Conservation (phyloP, 805 yeast genomes). For the Lipomyces lipofer region DNA sequence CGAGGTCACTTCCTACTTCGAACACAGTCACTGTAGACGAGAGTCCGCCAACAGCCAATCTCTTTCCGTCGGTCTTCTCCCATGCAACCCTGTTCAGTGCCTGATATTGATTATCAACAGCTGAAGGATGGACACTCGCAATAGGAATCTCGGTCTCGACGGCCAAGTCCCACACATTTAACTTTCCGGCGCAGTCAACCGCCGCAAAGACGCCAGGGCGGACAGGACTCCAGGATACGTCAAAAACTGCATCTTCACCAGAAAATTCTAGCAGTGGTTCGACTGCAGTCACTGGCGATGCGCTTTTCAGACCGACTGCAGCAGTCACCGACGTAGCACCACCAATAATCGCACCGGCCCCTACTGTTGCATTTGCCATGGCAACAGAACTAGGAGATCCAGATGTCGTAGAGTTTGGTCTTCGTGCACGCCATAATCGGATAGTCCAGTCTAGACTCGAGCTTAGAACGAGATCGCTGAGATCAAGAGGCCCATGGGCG, state of each 20-base stretch:
- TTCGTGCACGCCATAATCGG: conserved; percentile 38
- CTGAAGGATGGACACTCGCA: conserved; percentile 28
- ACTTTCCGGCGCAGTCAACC: conserved; percentile 39
- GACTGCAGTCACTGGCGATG: conserved; percentile 6
- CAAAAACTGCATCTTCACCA: conserved; percentile 40
- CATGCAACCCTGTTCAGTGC: conserved; percentile 40
- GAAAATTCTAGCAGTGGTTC: conserved; percentile 34
- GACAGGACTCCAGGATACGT: conserved; percentile 43
- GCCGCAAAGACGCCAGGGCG: conserved; percentile 41
- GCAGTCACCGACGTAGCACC: neutral
- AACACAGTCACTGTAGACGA: conserved; percentile 39
- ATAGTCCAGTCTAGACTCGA: conserved; percentile 44
- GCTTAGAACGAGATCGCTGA: conserved; percentile 37
- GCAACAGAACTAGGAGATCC: too few species aligned
- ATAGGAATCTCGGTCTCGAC: conserved; percentile 38
- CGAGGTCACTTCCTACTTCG: conserved; percentile 32
- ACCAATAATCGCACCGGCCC: neutral
- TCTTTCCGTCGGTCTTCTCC: conserved; percentile 34
- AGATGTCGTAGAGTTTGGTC: conserved; percentile 6
- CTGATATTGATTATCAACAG: conserved; percentile 8
- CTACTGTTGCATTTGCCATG: too few species aligned
- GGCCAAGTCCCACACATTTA: conserved; percentile 45
- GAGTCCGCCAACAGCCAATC: conserved; percentile 41
- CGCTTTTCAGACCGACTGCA: neutral
- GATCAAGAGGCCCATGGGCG: conserved; percentile 32